Evolutionary conservation across 768 basidiomycete species (phyloP).

Genomic region (Hygrophorus pudorinus): DNA sequence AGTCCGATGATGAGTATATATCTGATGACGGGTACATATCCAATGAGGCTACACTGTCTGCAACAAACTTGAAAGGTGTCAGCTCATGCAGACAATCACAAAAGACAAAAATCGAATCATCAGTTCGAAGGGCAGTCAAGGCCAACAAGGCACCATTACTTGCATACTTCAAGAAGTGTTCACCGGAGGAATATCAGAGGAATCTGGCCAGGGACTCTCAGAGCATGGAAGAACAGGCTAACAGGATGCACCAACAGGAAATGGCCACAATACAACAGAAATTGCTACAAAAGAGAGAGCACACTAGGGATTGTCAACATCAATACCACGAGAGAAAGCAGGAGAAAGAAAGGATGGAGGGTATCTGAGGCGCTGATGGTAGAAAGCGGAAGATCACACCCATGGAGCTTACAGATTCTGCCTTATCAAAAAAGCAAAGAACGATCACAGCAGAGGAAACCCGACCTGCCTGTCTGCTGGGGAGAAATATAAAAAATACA

Average conservation of each 20-base stretch:
- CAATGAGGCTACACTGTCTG: no score
- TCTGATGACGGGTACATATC: no score
- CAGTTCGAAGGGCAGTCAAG: background rate
- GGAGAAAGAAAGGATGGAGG: background rate
- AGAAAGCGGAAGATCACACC: background rate
- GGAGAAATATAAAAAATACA: background rate
- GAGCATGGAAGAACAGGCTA: background rate
- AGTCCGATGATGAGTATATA: no score
- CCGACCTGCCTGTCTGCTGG: background rate
- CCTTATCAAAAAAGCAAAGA: background rate
- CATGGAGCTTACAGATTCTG: conserved; percentile 4
- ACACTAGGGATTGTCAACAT: no score
- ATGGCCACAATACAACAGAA: conserved; percentile 1
- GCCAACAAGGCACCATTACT: conserved; percentile 1
- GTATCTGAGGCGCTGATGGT: background rate
- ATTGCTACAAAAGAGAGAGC: background rate
- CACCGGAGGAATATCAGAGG: background rate
- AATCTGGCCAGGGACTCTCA: conserved; percentile 5
- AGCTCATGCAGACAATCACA: background rate
- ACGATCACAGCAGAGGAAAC: background rate
- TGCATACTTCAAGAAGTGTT: conserved; percentile 3
- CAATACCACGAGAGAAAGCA: background rate
- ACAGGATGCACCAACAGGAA: background rate
- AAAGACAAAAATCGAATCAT: conserved; percentile 1
- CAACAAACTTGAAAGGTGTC: no score